Percentiles rank a stretch among this genome's conserved stretches.
Evolutionary conservation across 1,284 basidiomycete species (phyloP).

Genomic region (Cystobasidiaceae sp.): DNA sequence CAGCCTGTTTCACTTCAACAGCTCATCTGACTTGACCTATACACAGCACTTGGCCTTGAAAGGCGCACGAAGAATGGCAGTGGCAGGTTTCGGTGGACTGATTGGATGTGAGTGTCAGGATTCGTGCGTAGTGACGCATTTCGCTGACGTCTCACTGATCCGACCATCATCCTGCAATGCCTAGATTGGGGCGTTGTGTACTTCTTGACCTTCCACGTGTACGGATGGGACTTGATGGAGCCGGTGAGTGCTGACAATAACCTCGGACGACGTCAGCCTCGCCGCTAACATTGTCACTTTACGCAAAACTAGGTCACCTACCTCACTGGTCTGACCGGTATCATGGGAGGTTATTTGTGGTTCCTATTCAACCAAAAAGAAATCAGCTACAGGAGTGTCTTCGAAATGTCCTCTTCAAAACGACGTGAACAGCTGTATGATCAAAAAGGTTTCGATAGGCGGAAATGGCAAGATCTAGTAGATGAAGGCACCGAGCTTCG

Average conservation of each 20-base stretch:
- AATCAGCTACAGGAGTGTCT: conserved; percentile 19
- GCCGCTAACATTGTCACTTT: not conserved
- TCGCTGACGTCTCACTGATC: too few species aligned
- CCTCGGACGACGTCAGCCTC: too few species aligned
- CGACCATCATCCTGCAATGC: too few species aligned
- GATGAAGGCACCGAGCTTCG: conserved; percentile 30
- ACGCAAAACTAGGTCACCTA: conserved; percentile 6
- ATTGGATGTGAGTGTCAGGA: not conserved
- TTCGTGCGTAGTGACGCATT: not conserved
- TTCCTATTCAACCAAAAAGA: conserved; percentile 23
- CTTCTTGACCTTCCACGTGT: conserved; percentile 18
- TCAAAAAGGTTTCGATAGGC: conserved; percentile 28
- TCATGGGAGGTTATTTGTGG: conserved; percentile 29
- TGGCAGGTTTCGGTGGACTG: conserved; percentile 30
- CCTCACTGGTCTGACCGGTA: conserved; percentile 28
- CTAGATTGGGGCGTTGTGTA: conserved; percentile 31
- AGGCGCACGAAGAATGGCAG: conserved; percentile 23
- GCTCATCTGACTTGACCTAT: too few species aligned
- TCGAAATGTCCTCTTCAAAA: conserved; percentile 30
- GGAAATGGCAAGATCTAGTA: conserved; percentile 22
- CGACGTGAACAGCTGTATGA: conserved; percentile 31
- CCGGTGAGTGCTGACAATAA: conserved; percentile 2
- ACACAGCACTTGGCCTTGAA: conserved; percentile 3
- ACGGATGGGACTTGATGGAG: conserved; percentile 30
- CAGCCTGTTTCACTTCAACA: too few species aligned